phyloP scores from a whole-genome alignment of 2,329 filamentous ascomycete species.

The Microsporum ferrugineum region DNA sequence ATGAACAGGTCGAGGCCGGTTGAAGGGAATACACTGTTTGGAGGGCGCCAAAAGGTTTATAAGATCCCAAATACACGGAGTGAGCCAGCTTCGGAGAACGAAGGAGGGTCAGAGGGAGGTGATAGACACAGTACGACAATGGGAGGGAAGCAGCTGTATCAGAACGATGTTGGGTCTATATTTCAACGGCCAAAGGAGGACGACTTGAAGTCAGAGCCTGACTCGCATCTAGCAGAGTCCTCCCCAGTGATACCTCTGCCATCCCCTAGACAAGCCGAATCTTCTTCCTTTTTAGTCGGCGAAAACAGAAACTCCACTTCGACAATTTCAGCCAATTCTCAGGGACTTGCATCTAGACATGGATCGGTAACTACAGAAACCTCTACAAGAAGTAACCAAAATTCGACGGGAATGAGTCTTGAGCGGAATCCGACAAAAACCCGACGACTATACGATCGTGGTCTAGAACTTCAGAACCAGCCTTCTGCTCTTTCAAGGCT shows the following conservation, averaged over 20 bases:
- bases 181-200: slow-evolving; percentile 62
- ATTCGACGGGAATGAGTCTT: slow-evolving; percentile 24
- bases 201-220: not conserved
- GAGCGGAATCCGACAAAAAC: slow-evolving; percentile 60
- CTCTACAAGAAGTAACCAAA: slow-evolving; percentile 19
- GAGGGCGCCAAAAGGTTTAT: slow-evolving; percentile 90
- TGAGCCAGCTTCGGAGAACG: slow-evolving; percentile 31
- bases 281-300: slow-evolving; percentile 55
- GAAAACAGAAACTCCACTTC: slow-evolving; percentile 69
- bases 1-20: slow-evolving; percentile 68
- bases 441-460: slow-evolving; percentile 71
- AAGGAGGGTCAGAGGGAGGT: slow-evolving; percentile 13
- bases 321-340: slow-evolving; percentile 77
- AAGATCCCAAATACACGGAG: slow-evolving; percentile 51
- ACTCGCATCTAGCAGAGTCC: not conserved
- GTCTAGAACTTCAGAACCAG: slow-evolving; percentile 68
- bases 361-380: slow-evolving; percentile 14
- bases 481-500: slow-evolving; percentile 64
- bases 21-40: slow-evolving; percentile 88
- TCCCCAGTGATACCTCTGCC: slow-evolving; percentile 38
- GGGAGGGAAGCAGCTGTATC: slow-evolving; percentile 62
- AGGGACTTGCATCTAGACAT: slow-evolving; percentile 34
- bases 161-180: slow-evolving; percentile 59
- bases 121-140: slow-evolving; percentile 37
- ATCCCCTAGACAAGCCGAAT: slow-evolving; percentile 14